A percentile compares a stretch with the other conserved stretches of the same genome.
Conservation (phyloP, 1,139 yeast genomes). For the Pneumocystis carinii region DNA sequence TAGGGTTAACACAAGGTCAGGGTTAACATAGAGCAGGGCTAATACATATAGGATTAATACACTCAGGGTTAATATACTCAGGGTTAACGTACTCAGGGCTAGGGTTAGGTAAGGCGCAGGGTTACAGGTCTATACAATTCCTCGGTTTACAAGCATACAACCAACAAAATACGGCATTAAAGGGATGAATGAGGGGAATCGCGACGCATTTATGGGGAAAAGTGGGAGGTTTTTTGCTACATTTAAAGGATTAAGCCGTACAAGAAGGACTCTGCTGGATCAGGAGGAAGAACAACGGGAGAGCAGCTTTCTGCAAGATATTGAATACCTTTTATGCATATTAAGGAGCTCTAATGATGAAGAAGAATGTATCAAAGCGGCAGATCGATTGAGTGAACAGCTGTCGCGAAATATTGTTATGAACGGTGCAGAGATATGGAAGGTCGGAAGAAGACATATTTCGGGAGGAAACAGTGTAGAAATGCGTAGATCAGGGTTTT, state of each 20-base stretch:
- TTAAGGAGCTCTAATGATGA: background rate
- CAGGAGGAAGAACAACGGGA: background rate
- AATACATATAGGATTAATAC: too few species aligned
- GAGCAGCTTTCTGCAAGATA: background rate
- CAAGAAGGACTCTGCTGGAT: background rate
- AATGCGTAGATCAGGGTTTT: conserved; percentile 39
- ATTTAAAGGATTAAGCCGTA: background rate
- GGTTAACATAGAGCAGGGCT: too few species aligned
- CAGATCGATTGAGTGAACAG: background rate
- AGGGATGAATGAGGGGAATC: background rate
- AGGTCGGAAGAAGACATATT: conserved; percentile 45
- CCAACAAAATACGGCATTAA: too few species aligned
- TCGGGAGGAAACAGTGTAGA: conserved; percentile 30
- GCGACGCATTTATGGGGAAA: background rate
- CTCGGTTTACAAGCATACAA: too few species aligned
- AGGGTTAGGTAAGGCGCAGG: too few species aligned
- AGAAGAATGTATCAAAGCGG: background rate
- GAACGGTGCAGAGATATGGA: conserved; percentile 37
- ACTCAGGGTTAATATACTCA: too few species aligned
- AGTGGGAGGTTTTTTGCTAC: background rate
- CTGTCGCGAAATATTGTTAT: background rate
- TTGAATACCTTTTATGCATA: background rate
- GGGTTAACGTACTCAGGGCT: too few species aligned
- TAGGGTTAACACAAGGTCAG: too few species aligned
- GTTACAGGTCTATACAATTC: too few species aligned